Evolutionary conservation across 768 basidiomycete genomes (phyloP).

Genomic region (Mycena metata): DNA sequence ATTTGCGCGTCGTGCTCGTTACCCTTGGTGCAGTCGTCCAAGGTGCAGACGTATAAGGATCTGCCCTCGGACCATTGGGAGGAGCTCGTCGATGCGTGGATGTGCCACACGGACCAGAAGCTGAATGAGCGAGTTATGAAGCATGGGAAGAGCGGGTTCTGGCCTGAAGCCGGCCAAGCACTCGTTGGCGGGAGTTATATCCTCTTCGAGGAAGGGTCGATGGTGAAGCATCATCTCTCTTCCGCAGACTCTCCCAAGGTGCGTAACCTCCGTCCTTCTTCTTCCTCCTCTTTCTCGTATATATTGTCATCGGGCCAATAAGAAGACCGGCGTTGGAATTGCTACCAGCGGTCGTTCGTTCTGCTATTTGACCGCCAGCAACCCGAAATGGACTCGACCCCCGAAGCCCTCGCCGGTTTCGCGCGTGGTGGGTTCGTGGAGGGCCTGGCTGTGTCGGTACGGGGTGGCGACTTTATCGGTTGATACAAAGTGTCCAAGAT

Average conservation of each 20-base stretch:
- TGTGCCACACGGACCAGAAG: constrained; percentile 94
- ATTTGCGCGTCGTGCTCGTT: constrained; percentile 86
- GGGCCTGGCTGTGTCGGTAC: constrained; percentile 43
- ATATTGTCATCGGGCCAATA: constrained; percentile 74
- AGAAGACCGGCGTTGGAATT: constrained; percentile 91
- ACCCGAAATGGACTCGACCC: constrained; percentile 25
- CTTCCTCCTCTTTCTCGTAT: constrained; percentile 29
- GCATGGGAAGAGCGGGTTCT: constrained; percentile 76
- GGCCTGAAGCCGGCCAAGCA: constrained; percentile 79
- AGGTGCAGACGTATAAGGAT: constrained; percentile 75
- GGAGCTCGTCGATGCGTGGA: constrained; percentile 97
- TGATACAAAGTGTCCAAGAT: constrained; percentile 97
- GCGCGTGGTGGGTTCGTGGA: constrained; percentile 38
- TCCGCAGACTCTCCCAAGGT: constrained; percentile 65
- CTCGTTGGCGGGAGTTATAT: constrained; percentile 94
- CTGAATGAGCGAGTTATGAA: constrained; percentile 78
- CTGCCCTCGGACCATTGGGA: constrained; percentile 98
- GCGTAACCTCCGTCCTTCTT: constrained; percentile 49
- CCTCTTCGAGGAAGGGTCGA: constrained; percentile 74
- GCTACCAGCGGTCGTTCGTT: constrained; percentile 72
- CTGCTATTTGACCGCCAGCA: constrained; percentile 33
- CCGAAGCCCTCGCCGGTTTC: constrained; percentile 78
- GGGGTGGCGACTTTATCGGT: constrained; percentile 68
- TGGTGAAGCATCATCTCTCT: constrained; percentile 67
- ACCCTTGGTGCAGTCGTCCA: constrained; percentile 73